Evolutionary conservation across 1,139 yeast species (phyloP), one percentile per base, ranked within the genome.

Genomic region (Candida pseudoviswanathii): DNA sequence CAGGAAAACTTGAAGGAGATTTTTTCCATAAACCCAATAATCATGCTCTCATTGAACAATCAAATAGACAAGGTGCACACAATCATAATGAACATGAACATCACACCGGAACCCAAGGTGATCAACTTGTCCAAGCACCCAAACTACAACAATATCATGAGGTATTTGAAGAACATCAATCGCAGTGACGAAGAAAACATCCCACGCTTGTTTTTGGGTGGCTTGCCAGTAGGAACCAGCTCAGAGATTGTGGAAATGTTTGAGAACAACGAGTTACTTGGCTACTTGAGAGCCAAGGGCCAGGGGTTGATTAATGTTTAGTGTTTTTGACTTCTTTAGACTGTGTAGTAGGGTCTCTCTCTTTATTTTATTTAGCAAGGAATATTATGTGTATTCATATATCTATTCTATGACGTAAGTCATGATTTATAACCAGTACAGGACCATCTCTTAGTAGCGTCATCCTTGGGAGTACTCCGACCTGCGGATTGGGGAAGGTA

Each of bases 111-210:
- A 50, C 67, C 73, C 16, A 62, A 63, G 47, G 54, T 62, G 3
- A 67, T 70, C 3, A 60, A 67, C 46, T 59, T 70, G 45, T 58
- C 56, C 16, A 68, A 64, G 48, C 75, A 70, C 51, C 75, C 75
- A 16, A 64, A 68, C 48, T 62, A 62, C 48, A 44, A 55, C 3
- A 58, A 59, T 25, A 63, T 70, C 26, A 51, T 64, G 41, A 53
- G 54, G 2, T 70, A 70, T 51, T 60, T 70, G 46, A 58, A 61
- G 47, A 64, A 58, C 11, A 42, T 41, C 5, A 54, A 55, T 11
- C 53, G 47, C 37, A 45, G 42, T 25, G 59, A 63, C n/a, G 52
- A 47, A 10, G 58, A 49, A 16, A 56, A 58, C 40, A 64, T 69
- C 21, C 74, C 74, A 1, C 54, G 72, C 22, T 57, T 70, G 33